Conservation (phyloP, 2,329 filamentous ascomycete species). For the Sclerotinia spermophila region DNA sequence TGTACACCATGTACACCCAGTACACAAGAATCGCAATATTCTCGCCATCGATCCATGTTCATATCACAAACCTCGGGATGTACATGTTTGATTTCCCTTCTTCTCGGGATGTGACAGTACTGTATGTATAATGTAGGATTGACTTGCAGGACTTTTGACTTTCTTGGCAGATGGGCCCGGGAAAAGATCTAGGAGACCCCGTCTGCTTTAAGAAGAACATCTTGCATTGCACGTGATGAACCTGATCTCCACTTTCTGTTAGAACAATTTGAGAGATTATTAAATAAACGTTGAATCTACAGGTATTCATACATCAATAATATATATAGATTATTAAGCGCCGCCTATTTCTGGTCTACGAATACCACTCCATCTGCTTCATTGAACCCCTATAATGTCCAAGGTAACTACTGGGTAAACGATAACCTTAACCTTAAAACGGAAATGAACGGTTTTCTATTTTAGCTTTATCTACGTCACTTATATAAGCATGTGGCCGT, state of each 20-base stretch:
- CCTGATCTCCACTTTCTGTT: background rate
- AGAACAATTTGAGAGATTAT: background rate
- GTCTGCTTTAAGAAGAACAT: background rate
- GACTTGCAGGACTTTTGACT: background rate
- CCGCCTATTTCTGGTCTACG: background rate
- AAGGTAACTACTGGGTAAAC: background rate
- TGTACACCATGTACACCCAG: background rate
- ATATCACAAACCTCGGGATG: conserved; percentile 8
- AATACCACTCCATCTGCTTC: background rate
- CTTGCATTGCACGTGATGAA: background rate
- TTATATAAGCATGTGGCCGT: background rate
- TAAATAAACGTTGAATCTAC: background rate
- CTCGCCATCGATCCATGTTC: conserved; percentile 2
- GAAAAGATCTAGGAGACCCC: background rate
- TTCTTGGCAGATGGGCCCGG: conserved; percentile 5
- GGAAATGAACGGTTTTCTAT: background rate
- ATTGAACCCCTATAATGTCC: background rate
- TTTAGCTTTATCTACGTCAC: background rate
- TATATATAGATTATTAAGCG: background rate
- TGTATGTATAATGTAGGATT: background rate
- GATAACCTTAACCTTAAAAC: no score
- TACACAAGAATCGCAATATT: background rate
- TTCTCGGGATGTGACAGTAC: background rate
- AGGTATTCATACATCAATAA: background rate
- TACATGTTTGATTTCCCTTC: background rate